phyloP scores from a whole-genome alignment of 2,329 filamentous ascomycete genomes.

The Colletotrichum sp. region DNA sequence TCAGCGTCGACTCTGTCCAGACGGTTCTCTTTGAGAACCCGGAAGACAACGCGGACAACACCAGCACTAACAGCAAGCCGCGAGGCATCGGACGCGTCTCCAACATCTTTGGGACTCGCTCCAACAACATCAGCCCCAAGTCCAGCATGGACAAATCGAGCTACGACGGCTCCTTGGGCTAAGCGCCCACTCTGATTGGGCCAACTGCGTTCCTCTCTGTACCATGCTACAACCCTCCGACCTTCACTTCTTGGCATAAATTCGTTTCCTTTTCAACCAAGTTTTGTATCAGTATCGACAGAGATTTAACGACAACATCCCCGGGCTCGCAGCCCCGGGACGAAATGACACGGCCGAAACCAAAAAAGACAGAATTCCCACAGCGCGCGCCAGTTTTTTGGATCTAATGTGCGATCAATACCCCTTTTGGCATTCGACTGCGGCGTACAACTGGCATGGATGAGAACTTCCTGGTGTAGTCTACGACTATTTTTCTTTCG shows the following conservation, averaged over 20 bases:
- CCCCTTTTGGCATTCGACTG: slow-evolving; percentile 22
- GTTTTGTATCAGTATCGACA: slow-evolving; percentile 21
- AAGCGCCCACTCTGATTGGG: neutral
- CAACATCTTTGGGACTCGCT: slow-evolving; percentile 59
- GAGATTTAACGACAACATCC: slow-evolving; percentile 11
- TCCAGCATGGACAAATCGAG: slow-evolving; percentile 54
- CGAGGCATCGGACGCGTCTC: slow-evolving; percentile 54
- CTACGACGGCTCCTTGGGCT: slow-evolving; percentile 40
- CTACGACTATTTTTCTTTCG: slow-evolving; percentile 21
- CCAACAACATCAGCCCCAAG: slow-evolving; percentile 54
- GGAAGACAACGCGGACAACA: slow-evolving; percentile 31
- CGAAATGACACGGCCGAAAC: slow-evolving; percentile 22
- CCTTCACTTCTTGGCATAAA: slow-evolving; percentile 19
- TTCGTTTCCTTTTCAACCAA: slow-evolving; percentile 2
- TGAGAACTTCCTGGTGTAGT: slow-evolving; percentile 21
- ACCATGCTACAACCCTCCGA: neutral
- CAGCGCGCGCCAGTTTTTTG: slow-evolving; percentile 15
- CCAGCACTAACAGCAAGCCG: slow-evolving; percentile 52
- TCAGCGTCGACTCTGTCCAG: slow-evolving; percentile 68
- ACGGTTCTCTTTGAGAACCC: slow-evolving; percentile 60
- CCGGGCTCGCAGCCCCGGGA: slow-evolving; percentile 7
- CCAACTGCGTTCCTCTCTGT: neutral
- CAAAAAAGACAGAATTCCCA: slow-evolving; percentile 19
- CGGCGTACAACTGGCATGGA: slow-evolving; percentile 20
- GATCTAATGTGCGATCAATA: slow-evolving; percentile 21